phyloP scores from a whole-genome alignment of 2,329 filamentous ascomycete species.

The Aspergillus jensenii region DNA sequence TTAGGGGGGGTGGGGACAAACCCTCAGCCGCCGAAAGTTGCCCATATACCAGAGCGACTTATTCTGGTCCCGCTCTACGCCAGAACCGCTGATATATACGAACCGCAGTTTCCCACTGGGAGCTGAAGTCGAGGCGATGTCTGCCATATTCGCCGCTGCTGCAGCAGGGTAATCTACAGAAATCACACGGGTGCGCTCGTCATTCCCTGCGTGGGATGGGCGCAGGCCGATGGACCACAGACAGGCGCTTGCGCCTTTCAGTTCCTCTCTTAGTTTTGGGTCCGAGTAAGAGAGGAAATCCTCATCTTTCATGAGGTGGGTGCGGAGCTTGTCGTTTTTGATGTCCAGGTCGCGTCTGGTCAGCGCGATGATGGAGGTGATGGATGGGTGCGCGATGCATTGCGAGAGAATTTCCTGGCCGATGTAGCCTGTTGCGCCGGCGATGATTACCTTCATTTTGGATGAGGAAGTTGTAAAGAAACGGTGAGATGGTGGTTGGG shows the following conservation, averaged over 20 bases:
- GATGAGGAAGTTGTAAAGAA: not conserved
- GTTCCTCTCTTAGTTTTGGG: slow-evolving; percentile 36
- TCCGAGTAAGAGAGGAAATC: slow-evolving; percentile 56
- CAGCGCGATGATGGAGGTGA: slow-evolving; percentile 49
- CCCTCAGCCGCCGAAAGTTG: slow-evolving; percentile 17
- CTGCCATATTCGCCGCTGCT: not conserved
- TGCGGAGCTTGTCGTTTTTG: slow-evolving; percentile 50
- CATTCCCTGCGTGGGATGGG: not conserved
- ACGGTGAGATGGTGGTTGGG: not conserved
- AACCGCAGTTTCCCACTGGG: slow-evolving; percentile 16
- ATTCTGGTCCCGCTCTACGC: slow-evolving; percentile 17
- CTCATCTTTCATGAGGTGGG: slow-evolving; percentile 45
- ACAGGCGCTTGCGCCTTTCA: slow-evolving; percentile 47
- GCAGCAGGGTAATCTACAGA: slow-evolving; percentile 17
- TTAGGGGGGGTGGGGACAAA: not conserved
- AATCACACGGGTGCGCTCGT: not conserved
- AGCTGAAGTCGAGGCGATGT: not conserved
- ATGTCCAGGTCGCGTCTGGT: slow-evolving; percentile 39
- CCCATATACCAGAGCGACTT: slow-evolving; percentile 20
- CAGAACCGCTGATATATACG: slow-evolving; percentile 19
- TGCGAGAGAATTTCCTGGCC: slow-evolving; percentile 49
- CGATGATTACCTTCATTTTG: slow-evolving; percentile 20
- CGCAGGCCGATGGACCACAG: slow-evolving; percentile 36
- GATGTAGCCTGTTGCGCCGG: slow-evolving; percentile 20
- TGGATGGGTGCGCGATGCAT: slow-evolving; percentile 50